A percentile compares a stretch with the other conserved stretches of the same genome.
phyloP scores from a whole-genome alignment of 2,329 filamentous ascomycete genomes.

The Penicillium sp. region DNA sequence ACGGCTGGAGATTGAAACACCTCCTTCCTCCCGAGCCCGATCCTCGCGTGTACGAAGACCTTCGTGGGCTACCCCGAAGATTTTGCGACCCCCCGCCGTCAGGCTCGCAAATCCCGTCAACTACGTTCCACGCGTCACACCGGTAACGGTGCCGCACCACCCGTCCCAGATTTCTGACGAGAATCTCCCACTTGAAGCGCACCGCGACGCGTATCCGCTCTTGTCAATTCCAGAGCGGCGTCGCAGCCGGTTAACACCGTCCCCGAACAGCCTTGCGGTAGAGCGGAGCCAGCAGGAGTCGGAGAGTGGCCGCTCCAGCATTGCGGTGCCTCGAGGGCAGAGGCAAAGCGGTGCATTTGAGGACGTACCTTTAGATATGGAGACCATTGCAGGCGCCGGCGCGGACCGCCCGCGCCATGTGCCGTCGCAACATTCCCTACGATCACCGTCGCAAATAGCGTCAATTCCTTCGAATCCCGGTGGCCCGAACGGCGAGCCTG shows the following conservation, averaged over 20 bases:
- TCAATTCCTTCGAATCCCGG: slow-evolving; percentile 45
- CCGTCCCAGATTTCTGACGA: slow-evolving; percentile 38
- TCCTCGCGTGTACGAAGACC: slow-evolving; percentile 18
- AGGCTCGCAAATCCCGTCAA: slow-evolving; percentile 67
- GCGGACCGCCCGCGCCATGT: slow-evolving; percentile 42
- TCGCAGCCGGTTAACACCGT: slow-evolving; percentile 56
- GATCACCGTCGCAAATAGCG: slow-evolving; percentile 46
- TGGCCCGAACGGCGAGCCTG: slow-evolving; percentile 50
- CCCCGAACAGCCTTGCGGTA: slow-evolving; percentile 52
- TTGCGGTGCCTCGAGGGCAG: slow-evolving; percentile 54
- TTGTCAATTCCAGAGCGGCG: slow-evolving; percentile 63
- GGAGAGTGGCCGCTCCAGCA: slow-evolving; percentile 57
- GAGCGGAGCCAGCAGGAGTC: slow-evolving; percentile 53
- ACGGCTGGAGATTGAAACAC: slow-evolving; percentile 17
- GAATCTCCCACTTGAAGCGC: slow-evolving; percentile 38
- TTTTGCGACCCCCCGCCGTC: slow-evolving; percentile 49
- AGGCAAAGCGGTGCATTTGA: slow-evolving; percentile 40
- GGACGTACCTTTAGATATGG: slow-evolving; percentile 31
- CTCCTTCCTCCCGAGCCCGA: slow-evolving; percentile 14
- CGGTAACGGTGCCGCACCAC: slow-evolving; percentile 48
- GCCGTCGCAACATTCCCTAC: slow-evolving; percentile 47
- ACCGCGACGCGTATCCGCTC: slow-evolving; percentile 59
- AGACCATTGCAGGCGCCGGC: slow-evolving; percentile 24
- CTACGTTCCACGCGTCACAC: slow-evolving; percentile 60
- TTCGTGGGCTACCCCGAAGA: slow-evolving; percentile 26